Base-by-base conservation (phyloP, 2,329 filamentous ascomycete genomes). In the Cadophora gregata region DNA sequence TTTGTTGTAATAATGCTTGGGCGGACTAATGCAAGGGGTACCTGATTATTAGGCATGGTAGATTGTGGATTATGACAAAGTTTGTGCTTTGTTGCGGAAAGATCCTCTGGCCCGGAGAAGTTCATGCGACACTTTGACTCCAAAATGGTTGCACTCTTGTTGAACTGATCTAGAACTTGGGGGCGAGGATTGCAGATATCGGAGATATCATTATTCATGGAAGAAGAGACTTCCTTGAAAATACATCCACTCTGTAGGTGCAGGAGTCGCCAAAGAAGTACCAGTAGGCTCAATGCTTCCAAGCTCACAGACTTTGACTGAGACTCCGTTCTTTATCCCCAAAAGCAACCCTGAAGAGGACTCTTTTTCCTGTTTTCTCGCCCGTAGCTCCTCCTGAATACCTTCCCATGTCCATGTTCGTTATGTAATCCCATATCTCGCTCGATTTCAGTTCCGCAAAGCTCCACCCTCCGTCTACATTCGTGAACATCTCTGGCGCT, bases 381-480 rank as follows among this genome's bases (percentile, higher is more conserved):
- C 61, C n/a, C n/a, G 29, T 69, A 70, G 59, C 61, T 65, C 14
- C 73, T 73, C 62, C 69, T 71, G 60, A 76, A 76, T 24, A 75
- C 72, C 53, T 66, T 73, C 69, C 74, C 72, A 61, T 75, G 75
- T 19, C 70, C 64, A 64, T 74, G 69, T 60, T 75, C 73, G 29
- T 74, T n/a, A n/a, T n/a, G n/a, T n/a, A n/a, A n/a, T n/a, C 74
- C 73, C 71, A 75, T 38, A 71, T 67, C 42, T 73, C 69, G n/a
- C 50, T 65, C 10, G 74, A 72, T 56, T 75, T 75, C 61, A 76
- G 53, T 0, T 73, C 74, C 24, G 74, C 74, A 65, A 75, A 74
- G 59, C 74, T 75, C 74, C 72, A 76, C 33, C 70, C 69, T 1
- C 73, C 75, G 55, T 75, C 64, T 0, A 74, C 67, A 66, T 71